Evolutionary conservation across 345 rosid species (phyloP), one percentile per base, ranked within the genome.

Genomic region (Eucalyptus rudis): DNA sequence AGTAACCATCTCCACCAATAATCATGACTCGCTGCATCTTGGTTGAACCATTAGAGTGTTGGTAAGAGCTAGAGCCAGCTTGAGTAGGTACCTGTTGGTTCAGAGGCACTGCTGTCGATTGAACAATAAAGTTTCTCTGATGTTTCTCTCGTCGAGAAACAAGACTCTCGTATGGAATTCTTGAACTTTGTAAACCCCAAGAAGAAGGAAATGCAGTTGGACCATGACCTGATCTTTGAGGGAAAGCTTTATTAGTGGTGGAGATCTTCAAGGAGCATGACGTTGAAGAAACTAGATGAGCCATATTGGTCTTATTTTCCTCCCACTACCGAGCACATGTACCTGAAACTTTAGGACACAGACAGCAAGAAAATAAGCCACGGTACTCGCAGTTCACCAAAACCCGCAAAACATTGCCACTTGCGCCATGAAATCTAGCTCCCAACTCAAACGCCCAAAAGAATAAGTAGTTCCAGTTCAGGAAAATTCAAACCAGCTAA

Each of bases 1-100:
- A 98, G 88, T 98, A 98, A 52, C 99, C 99, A 90, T 98, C 99
- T 89, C 99, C 99, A 71, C 99, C 99, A 52, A 98, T 95, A 90
- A 98, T 95, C 99, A 98, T 95, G 88, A 98, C 98, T 80, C 96
- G 94, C 87, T 93, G 91, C 22, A 91, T 89, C 94, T 92, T 96
- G 59, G 97, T 90, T 13, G 93, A 62, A 44, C 91, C 94, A 64
- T 68, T 87, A 22, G 94, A 86, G 50, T 88, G 89, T 68, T 89
- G 91, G 91, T 86, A 79, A 87, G 91, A 56, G 89, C 90, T 88
- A 64, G 92, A 90, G 43, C 87, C 59, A 83, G 96, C 87, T 91
- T 94, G 92, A 11, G 96, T 92, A 85, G 95, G 95, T 87, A 94
- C 90, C 90, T 95, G 93, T 92, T 93, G 95, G 89, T 90, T 93